phyloP scores from a whole-genome alignment of 116 monocot genomes.

The Zostera marina region DNA sequence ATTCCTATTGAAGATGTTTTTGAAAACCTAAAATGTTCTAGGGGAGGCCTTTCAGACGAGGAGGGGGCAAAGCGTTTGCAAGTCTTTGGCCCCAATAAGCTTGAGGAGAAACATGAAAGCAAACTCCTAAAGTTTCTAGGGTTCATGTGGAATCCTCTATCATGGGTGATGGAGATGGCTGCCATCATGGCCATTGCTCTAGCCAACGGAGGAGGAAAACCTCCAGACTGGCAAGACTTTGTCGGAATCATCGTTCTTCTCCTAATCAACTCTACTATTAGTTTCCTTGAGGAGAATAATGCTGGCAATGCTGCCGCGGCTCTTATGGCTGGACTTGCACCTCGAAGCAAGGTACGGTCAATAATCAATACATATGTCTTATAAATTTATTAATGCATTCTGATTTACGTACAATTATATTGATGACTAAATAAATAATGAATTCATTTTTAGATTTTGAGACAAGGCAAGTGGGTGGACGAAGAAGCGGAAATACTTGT shows the following conservation, averaged over 20 bases:
- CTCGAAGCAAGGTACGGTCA: slow-evolving; percentile 53
- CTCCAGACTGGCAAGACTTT: slow-evolving; percentile 85
- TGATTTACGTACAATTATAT: background rate
- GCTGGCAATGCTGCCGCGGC: slow-evolving; percentile 87
- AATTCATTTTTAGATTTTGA: slow-evolving; percentile 23
- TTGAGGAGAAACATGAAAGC: slow-evolving; percentile 75
- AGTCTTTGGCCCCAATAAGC: slow-evolving; percentile 61
- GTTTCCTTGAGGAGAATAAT: slow-evolving; percentile 91
- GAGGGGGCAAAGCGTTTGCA: slow-evolving; percentile 34
- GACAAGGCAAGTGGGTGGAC: slow-evolving; percentile 63
- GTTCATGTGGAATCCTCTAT: slow-evolving; percentile 95
- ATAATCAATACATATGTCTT: too few relatives aligned
- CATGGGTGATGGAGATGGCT: slow-evolving; percentile 89
- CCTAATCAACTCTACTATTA: slow-evolving; percentile 85
- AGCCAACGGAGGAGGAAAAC: slow-evolving; percentile 78
- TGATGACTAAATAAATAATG: background rate
- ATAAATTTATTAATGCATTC: background rate
- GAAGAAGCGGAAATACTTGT: slow-evolving; percentile 71
- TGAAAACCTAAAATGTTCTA: slow-evolving; percentile 33
- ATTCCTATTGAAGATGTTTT: slow-evolving; percentile 61
- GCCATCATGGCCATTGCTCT: slow-evolving; percentile 84
- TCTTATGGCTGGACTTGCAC: slow-evolving; percentile 92
- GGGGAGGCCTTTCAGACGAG: slow-evolving; percentile 29
- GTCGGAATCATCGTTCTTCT: slow-evolving; percentile 67
- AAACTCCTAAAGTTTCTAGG: slow-evolving; percentile 75